Percentiles rank a stretch among this genome's conserved stretches.
These are phyloP conservation scores for Solanum ossicruentum DNA, from an alignment of 257 asterid species.

Conservation along the genomic window DNA sequence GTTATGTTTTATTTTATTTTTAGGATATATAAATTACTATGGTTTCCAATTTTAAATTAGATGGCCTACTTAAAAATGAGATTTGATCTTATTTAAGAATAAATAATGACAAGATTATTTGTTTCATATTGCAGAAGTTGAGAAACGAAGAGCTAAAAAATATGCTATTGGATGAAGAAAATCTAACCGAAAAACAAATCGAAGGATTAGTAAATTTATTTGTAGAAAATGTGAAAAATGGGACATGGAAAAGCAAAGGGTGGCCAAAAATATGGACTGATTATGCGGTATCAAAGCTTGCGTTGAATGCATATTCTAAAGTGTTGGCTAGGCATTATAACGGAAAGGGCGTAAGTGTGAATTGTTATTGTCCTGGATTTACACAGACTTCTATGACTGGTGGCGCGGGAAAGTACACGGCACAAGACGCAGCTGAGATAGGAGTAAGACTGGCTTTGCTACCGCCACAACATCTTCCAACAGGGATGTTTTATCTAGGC, in stretches of 20 bases:
- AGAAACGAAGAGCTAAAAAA: constrained; percentile 25
- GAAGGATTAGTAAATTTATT: constrained; percentile 35
- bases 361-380: constrained; percentile 75
- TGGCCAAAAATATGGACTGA: constrained; percentile 85
- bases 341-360: constrained; percentile 27
- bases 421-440: constrained; percentile 34
- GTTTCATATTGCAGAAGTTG: constrained; percentile 37
- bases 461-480: constrained; percentile 27
- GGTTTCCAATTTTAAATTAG: not conserved
- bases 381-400: constrained; percentile 75
- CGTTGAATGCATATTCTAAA: constrained; percentile 49
- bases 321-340: constrained; percentile 37
- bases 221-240: constrained; percentile 38
- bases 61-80: not conserved
- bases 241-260: constrained; percentile 48
- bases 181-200: constrained; percentile 26
- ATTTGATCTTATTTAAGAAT: too few species aligned
- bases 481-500: constrained; percentile 41
- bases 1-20: too few species aligned
- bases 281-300: constrained; percentile 69
- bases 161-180: constrained; percentile 39
- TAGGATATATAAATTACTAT: too few species aligned
- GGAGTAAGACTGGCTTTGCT: constrained; percentile 29
- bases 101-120: not conserved
- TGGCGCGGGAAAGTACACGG: constrained; percentile 44